These are phyloP conservation scores for Cryptosporidium baileyi DNA, from an alignment of 169 alveolate genomes.

Conservation along the genomic window DNA sequence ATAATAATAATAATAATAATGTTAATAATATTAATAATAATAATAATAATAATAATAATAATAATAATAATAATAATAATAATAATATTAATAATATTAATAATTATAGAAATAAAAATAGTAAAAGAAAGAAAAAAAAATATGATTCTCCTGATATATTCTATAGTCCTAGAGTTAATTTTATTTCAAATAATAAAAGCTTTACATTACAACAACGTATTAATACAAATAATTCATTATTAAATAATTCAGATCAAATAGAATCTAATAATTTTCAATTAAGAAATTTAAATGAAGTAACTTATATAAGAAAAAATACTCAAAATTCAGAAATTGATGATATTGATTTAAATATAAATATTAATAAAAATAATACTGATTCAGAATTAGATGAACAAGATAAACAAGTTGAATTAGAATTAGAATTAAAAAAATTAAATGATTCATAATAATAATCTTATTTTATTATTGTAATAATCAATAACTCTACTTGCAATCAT, in stretches of 20 bases:
- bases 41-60: neutral
- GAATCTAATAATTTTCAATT: neutral
- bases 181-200: too few species aligned
- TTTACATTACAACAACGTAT: too few species aligned
- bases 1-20: neutral
- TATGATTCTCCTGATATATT: neutral
- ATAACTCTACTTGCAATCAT: conserved; percentile 20
- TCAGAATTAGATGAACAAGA: too few species aligned
- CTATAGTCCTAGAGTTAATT: neutral
- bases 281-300: too few species aligned
- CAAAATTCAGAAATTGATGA: too few species aligned
- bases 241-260: too few species aligned
- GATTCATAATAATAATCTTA: neutral
- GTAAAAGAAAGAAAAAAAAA: neutral
- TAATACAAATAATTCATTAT: too few species aligned
- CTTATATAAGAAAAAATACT: too few species aligned
- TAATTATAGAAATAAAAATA: neutral
- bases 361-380: too few species aligned
- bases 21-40: neutral
- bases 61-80: neutral
- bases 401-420: neutral
- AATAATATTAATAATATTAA: neutral
- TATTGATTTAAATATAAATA: too few species aligned
- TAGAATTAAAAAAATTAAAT: neutral
- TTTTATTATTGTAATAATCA: conserved; percentile 22